Evolutionary conservation across 2,329 filamentous ascomycete species (phyloP).

Genomic region (Penicillium sclerotigenum): DNA sequence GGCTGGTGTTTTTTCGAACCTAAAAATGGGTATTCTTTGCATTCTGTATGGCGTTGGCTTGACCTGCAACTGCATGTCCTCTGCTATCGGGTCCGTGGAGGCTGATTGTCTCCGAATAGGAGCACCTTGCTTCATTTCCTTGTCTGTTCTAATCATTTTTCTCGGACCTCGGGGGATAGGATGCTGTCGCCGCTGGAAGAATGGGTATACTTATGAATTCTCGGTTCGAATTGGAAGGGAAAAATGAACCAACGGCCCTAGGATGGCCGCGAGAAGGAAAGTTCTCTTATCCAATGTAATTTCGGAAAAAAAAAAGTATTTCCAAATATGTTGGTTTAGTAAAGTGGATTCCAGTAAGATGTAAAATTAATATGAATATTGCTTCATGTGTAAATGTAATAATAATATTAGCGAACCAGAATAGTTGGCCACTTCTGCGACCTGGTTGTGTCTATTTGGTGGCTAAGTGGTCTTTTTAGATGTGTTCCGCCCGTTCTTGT

Average conservation of each 20-base stretch:
- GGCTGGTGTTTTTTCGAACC: conserved; percentile 13
- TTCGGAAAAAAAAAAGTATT: conserved; percentile 22
- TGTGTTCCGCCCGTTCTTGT: too few relatives aligned
- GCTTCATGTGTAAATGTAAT: too few relatives aligned
- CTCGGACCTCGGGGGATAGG: conserved; percentile 38
- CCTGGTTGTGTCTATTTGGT: too few relatives aligned
- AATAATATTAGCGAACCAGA: too few relatives aligned
- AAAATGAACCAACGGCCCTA: conserved; percentile 13
- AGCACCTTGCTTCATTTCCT: conserved; percentile 26
- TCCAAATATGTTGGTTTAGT: background rate
- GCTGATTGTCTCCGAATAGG: conserved; percentile 28
- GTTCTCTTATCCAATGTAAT: conserved; percentile 27
- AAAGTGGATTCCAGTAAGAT: background rate
- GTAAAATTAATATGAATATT: too few relatives aligned
- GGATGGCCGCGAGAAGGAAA: conserved; percentile 33
- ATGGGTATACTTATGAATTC: conserved; percentile 26
- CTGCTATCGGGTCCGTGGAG: conserved; percentile 34
- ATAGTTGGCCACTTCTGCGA: too few relatives aligned
- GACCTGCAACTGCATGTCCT: conserved; percentile 36
- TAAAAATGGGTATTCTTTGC: conserved; percentile 34
- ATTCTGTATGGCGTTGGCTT: conserved; percentile 45
- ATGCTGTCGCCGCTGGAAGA: conserved; percentile 34
- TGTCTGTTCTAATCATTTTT: conserved; percentile 27
- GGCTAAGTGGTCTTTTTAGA: too few relatives aligned
- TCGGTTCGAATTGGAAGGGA: conserved; percentile 16